These are phyloP conservation scores for Xylariales sp. DNA, from an alignment of 2,329 filamentous ascomycete species.

Conservation along the genomic window DNA sequence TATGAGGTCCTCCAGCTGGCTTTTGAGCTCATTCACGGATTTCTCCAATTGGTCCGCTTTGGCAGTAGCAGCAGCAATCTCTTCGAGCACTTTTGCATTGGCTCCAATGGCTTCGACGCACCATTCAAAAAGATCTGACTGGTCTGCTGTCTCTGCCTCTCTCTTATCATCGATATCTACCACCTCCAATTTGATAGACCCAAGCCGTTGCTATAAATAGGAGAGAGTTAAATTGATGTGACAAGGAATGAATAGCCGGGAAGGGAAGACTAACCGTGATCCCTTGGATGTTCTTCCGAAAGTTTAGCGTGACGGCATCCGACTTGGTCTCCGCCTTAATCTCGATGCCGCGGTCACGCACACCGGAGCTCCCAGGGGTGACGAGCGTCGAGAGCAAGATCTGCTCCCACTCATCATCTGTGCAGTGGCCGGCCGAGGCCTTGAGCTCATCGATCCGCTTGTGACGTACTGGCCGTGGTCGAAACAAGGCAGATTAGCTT, in stretches of 20 bases:
- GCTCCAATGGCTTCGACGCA: conserved; percentile 54
- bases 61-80: conserved; percentile 36
- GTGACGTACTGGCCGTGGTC: conserved; percentile 46
- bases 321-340: conserved; percentile 52
- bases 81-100: conserved; percentile 37
- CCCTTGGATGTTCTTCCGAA: conserved; percentile 62
- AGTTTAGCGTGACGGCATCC: conserved; percentile 52
- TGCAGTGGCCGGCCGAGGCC: conserved; percentile 48
- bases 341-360: conserved; percentile 46
- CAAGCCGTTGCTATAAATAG: conserved; percentile 61
- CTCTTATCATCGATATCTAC: conserved; percentile 47
- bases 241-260: conserved; percentile 3
- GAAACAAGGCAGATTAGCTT: conserved; percentile 12
- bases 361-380: conserved; percentile 36
- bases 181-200: conserved; percentile 53
- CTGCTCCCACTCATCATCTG: conserved; percentile 61
- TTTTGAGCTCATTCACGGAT: conserved; percentile 53
- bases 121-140: conserved; percentile 67
- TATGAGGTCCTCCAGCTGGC: conserved; percentile 62
- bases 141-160: conserved; percentile 49
- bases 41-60: conserved; percentile 45
- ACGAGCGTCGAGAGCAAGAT: conserved; percentile 56
- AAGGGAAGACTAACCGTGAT: conserved; percentile 53
- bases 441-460: conserved; percentile 48
- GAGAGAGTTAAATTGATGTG: background rate